Conservation (phyloP, 495 filamentous ascomycete genomes). For the Neurospora sp. region DNA sequence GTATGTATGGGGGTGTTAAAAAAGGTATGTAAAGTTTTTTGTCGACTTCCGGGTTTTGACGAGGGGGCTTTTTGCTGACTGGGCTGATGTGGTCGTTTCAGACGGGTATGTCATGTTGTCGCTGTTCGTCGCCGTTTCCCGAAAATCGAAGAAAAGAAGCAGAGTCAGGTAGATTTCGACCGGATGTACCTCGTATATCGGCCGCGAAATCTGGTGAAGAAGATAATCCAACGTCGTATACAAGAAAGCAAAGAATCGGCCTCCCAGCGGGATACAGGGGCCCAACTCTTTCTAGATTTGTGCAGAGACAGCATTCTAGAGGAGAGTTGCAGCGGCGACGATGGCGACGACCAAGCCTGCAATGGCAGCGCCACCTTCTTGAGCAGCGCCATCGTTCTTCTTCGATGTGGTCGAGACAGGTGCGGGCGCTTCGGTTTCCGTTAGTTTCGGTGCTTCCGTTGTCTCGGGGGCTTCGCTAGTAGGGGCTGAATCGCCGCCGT, state of each 20-base stretch:
- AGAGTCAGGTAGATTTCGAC: background rate
- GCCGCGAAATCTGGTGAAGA: background rate
- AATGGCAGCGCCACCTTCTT: slow-evolving; percentile 32
- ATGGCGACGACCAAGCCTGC: slow-evolving; percentile 38
- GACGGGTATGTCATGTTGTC: background rate
- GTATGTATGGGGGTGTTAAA: background rate
- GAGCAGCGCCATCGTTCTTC: slow-evolving; percentile 28
- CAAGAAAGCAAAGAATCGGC: background rate
- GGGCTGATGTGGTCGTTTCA: background rate
- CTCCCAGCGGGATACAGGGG: background rate
- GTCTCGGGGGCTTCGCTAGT: background rate
- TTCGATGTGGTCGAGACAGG: slow-evolving; percentile 15
- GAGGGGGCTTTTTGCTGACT: background rate
- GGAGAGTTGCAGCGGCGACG: slow-evolving; percentile 34
- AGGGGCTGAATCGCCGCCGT: slow-evolving; percentile 1
- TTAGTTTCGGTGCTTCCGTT: background rate
- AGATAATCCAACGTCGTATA: background rate
- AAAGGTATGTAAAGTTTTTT: background rate
- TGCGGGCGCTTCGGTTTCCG: background rate
- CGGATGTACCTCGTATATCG: background rate
- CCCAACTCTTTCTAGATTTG: background rate
- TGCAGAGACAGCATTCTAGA: slow-evolving; percentile 9
- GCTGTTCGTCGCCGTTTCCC: background rate
- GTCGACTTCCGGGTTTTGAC: background rate
- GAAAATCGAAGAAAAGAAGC: background rate